A percentile compares a stretch with the other conserved stretches of the same genome.
Conservation (phyloP, 1,284 basidiomycete genomes). For the Violaceomyces palustris region DNA sequence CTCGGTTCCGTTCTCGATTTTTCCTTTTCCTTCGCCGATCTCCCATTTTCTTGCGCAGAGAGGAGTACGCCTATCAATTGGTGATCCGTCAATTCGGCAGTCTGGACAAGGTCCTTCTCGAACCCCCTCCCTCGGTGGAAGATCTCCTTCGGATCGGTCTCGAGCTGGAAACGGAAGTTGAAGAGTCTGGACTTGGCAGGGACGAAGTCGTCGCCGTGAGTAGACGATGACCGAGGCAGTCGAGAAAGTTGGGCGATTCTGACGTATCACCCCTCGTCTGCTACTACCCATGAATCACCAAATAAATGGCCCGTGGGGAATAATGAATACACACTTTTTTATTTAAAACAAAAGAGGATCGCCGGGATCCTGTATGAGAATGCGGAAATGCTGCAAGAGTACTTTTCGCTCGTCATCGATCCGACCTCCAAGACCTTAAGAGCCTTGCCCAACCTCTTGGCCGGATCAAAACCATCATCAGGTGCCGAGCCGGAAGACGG, state of each 20-base stretch:
- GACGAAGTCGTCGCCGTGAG: slow-evolving; percentile 48
- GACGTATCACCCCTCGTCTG: too few species aligned
- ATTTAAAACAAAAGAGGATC: slow-evolving; percentile 45
- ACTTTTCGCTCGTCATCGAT: slow-evolving; percentile 67
- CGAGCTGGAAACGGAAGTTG: slow-evolving; percentile 61
- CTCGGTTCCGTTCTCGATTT: too few species aligned
- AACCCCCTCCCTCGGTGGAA: slow-evolving; percentile 72
- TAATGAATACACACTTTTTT: not conserved
- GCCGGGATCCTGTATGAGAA: slow-evolving; percentile 54
- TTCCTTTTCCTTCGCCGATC: not conserved
- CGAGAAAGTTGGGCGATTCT: not conserved
- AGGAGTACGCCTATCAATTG: slow-evolving; percentile 93
- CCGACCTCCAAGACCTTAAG: slow-evolving; percentile 64
- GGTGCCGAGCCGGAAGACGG: too few species aligned
- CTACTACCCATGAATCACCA: too few species aligned
- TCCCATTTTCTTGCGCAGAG: slow-evolving; percentile 58
- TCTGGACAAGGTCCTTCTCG: slow-evolving; percentile 68
- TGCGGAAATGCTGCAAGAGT: slow-evolving; percentile 84
- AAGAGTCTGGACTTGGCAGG: too few species aligned
- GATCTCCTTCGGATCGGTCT: slow-evolving; percentile 74
- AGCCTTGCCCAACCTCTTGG: slow-evolving; percentile 73
- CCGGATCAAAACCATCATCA: too few species aligned
- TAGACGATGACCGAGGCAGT: slow-evolving; percentile 63
- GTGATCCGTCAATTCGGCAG: slow-evolving; percentile 86
- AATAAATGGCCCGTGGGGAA: not conserved